Base-by-base conservation (phyloP, 2,329 filamentous ascomycete genomes). In the Dichotomopilus funicola region DNA sequence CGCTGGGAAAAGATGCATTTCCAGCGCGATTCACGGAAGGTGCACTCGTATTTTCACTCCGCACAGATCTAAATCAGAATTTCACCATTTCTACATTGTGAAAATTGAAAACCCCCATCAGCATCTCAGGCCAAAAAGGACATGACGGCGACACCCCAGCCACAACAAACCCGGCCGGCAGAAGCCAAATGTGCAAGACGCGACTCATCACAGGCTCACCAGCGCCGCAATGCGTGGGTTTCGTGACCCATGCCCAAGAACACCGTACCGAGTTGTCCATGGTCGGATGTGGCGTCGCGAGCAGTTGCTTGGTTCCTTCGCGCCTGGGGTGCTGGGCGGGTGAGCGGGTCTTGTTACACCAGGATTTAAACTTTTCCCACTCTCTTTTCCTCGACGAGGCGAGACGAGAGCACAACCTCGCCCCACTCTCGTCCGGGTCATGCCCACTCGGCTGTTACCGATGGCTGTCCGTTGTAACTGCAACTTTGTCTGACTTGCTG, bases 381-480 rank as follows among this genome's bases (percentile, higher is more conserved):
- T 12, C 13, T 53, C 47, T 55, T 52, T 55, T 57, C 46, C 54
- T 53, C 9, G 43, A 59, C 43, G 7, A 4, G 8, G 53, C 49
- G 58, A 50, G 53, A 31, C 49, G 19, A 27, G 19, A 27, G 19
- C 19, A 27, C 19, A 27, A 27, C 19, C 57, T 38, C 49, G 12
- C 52, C 49, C 52, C 49, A 54, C 48, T 31, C 45, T 9, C 34
- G 13, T 49, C 31, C 31, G 11, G 27, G 44, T 9, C 31, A 49
- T 49, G 50, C 58, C 56, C 59, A 49, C 53, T 57, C 55, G 58
- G 62, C 59, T 59, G 59, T 49, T 61, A 61, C 63, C 62, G 62
- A 62, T 65, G 62, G 63, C 63, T 63, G 55, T 63, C 61, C 51
- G 63, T 59, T 65, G 59, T 53, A 42, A 55, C 47, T 55, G 53